These are phyloP conservation scores for Thinopyrum elongatum DNA, from an alignment of 176 grass and related monocot species.

Conservation along the genomic window DNA sequence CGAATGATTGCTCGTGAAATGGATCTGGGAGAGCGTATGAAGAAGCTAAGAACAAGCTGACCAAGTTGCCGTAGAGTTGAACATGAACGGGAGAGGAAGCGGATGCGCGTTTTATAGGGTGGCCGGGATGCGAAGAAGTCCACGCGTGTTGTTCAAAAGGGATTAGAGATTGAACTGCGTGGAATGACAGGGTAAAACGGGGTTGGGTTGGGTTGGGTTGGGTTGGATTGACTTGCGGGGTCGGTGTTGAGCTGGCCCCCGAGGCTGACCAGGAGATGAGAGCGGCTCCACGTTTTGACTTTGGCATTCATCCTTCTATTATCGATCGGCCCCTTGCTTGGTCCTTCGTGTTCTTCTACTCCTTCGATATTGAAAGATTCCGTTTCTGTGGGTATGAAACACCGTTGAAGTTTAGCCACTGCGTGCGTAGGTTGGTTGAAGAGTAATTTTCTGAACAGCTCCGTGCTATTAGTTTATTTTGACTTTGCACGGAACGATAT, in stretches of 20 bases:
- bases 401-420: neutral
- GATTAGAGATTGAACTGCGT: neutral
- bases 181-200: neutral
- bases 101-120: conserved; percentile 37
- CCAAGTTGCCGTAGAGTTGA: neutral
- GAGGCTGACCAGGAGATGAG: neutral
- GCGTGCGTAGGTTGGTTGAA: neutral
- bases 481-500: neutral
- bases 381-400: neutral
- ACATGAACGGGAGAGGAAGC: neutral
- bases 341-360: conserved; percentile 6
- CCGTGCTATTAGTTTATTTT: neutral
- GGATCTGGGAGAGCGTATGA: neutral
- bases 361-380: conserved; percentile 30
- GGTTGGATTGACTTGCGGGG: neutral
- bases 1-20: neutral
- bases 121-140: conserved; percentile 13
- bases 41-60: neutral
- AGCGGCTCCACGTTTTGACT: conserved; percentile 17
- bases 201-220: neutral
- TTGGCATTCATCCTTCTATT: neutral
- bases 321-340: neutral
- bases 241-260: conserved; percentile 23
- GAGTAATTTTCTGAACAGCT: neutral
- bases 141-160: neutral